Evolutionary conservation across 2,329 filamentous ascomycete genomes (phyloP).

Genomic region (Rhynchosporium graminicola): DNA sequence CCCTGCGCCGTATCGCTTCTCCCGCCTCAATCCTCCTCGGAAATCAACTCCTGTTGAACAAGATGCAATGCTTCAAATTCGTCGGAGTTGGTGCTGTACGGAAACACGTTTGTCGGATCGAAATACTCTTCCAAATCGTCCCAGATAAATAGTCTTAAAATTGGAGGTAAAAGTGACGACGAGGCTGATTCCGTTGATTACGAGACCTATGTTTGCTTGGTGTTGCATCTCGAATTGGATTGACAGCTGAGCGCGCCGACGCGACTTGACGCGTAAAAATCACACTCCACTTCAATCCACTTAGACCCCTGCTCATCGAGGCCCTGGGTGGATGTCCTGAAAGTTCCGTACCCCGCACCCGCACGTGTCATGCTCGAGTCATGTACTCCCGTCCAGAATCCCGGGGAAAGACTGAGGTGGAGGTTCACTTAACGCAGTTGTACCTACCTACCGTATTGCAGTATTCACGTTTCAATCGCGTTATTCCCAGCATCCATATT

Average conservation of each 20-base stretch:
- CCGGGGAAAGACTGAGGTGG: neutral
- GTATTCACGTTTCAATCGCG: conserved; percentile 30
- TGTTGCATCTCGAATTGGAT: conserved; percentile 11
- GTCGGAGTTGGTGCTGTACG: conserved; percentile 44
- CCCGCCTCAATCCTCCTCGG: conserved; percentile 46
- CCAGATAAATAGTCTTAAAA: conserved; percentile 32
- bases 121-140: conserved; percentile 33
- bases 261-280: conserved; percentile 16
- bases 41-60: conserved; percentile 44
- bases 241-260: conserved; percentile 13
- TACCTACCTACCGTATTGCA: conserved; percentile 1
- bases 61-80: conserved; percentile 49
- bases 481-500: conserved; percentile 40
- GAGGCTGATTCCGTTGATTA: conserved; percentile 29
- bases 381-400: too few relatives aligned
- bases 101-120: conserved; percentile 12
- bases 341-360: neutral
- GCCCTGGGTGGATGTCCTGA: too few relatives aligned
- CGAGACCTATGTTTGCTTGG: conserved; percentile 1
- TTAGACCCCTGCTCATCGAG: neutral
- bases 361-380: too few relatives aligned
- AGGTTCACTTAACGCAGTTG: conserved; percentile 9
- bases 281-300: too few relatives aligned
- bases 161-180: conserved; percentile 31
- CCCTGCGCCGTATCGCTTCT: conserved; percentile 51